A percentile compares a stretch with the other conserved stretches of the same genome.
phyloP scores from a whole-genome alignment of 352 stramenopile genomes.

The Phytophthora melonis region DNA sequence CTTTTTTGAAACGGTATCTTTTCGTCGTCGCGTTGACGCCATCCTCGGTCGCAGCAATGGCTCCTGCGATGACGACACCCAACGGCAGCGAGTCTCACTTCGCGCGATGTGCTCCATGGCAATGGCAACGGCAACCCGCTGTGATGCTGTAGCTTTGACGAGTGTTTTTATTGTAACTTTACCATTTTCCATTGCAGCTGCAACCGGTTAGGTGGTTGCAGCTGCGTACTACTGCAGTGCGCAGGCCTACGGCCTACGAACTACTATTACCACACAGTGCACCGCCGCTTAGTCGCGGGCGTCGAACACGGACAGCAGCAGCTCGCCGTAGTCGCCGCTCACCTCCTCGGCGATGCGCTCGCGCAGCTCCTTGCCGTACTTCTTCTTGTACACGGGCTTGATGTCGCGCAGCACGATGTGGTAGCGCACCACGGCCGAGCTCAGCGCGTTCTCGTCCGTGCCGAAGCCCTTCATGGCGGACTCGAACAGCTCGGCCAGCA shows the following conservation, averaged over 20 bases:
- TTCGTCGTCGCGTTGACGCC: neutral
- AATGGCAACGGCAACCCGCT: too few relatives aligned
- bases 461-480: slow-evolving; percentile 76
- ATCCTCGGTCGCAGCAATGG: neutral
- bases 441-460: slow-evolving; percentile 76
- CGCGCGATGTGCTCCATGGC: too few relatives aligned
- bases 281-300: slow-evolving; percentile 35
- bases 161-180: slow-evolving; percentile 31
- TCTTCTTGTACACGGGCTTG: slow-evolving; percentile 86
- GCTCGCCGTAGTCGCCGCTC: slow-evolving; percentile 75
- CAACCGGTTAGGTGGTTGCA: neutral
- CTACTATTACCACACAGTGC: too few relatives aligned
- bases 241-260: too few relatives aligned
- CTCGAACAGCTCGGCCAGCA: slow-evolving; percentile 77
- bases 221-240: neutral
- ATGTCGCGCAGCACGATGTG: slow-evolving; percentile 84
- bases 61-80: neutral
- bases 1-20: neutral
- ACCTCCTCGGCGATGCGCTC: slow-evolving; percentile 83
- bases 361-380: slow-evolving; percentile 81
- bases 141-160: neutral
- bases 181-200: slow-evolving; percentile 19
- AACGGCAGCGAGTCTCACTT: too few relatives aligned
- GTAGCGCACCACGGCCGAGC: slow-evolving; percentile 78
- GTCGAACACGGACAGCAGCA: slow-evolving; percentile 77